These are phyloP conservation scores for Amanita rubescens DNA, from an alignment of 768 basidiomycete species.

Conservation along the genomic window DNA sequence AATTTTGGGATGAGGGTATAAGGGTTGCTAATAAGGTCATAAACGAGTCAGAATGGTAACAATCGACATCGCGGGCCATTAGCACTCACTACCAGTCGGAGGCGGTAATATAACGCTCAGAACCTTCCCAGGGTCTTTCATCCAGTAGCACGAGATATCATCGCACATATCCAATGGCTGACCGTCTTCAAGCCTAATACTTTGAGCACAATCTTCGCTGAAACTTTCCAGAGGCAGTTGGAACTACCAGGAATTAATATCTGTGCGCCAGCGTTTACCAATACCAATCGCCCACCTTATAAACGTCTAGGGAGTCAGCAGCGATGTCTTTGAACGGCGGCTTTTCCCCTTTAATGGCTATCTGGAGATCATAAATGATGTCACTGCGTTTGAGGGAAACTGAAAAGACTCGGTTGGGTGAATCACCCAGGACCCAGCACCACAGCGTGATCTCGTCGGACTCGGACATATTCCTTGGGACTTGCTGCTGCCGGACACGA, in stretches of 20 bases:
- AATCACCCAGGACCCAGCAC: too few relatives aligned
- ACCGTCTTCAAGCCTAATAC: background rate
- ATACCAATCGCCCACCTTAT: background rate
- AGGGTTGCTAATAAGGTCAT: background rate
- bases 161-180: background rate
- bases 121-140: background rate
- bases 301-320: background rate
- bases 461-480: too few relatives aligned
- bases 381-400: too few relatives aligned
- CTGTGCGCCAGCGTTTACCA: background rate
- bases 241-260: background rate
- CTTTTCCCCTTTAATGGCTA: too few relatives aligned
- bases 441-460: too few relatives aligned
- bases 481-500: too few relatives aligned
- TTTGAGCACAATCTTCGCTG: background rate
- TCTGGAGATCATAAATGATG: too few relatives aligned
- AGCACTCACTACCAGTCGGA: constrained; percentile 1
- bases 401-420: too few relatives aligned
- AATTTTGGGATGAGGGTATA: background rate
- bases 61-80: background rate
- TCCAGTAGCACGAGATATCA: background rate
- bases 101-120: background rate
- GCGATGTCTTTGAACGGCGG: too few relatives aligned
- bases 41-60: constrained; percentile 2
- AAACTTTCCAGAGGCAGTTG: background rate